These are phyloP conservation scores for Apiospora saccharicola DNA, from an alignment of 2,329 filamentous ascomycete genomes.

Conservation along the genomic window DNA sequence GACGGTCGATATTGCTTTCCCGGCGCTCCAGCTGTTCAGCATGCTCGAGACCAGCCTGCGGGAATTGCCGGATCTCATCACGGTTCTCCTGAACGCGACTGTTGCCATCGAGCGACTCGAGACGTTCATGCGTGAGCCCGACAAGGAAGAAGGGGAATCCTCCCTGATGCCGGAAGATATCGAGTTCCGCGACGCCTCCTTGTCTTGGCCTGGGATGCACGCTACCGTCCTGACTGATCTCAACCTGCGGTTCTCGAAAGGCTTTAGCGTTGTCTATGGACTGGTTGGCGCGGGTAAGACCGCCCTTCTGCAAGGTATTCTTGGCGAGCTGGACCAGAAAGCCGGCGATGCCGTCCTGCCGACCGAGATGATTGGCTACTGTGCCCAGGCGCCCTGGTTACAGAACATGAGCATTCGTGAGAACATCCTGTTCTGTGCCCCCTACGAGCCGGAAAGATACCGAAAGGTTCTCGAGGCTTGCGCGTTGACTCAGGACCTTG, in stretches of 20 bases:
- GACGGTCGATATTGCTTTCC: constrained; percentile 84
- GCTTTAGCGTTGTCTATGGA: constrained; percentile 64
- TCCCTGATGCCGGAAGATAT: constrained; percentile 51
- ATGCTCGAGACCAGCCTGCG: constrained; percentile 78
- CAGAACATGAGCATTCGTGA: constrained; percentile 71
- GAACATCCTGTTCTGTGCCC: constrained; percentile 69
- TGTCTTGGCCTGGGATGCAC: constrained; percentile 78
- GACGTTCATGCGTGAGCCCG: constrained; percentile 84
- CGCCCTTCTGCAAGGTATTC: constrained; percentile 63
- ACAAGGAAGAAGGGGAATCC: constrained; percentile 66
- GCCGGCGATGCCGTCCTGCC: constrained; percentile 57
- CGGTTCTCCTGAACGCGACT: constrained; percentile 80
- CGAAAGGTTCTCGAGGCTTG: constrained; percentile 67
- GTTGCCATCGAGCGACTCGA: constrained; percentile 85
- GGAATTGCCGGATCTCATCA: constrained; percentile 78
- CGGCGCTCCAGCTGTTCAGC: constrained; percentile 80
- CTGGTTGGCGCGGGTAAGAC: constrained; percentile 69
- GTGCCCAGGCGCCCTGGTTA: constrained; percentile 69
- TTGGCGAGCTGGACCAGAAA: constrained; percentile 72
- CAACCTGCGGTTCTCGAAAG: constrained; percentile 53
- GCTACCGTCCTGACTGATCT: constrained; percentile 58
- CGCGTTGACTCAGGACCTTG: constrained; percentile 63
- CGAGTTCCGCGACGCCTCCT: constrained; percentile 70
- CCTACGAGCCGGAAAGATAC: constrained; percentile 63
- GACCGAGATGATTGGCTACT: constrained; percentile 60